A percentile compares a stretch with the other conserved stretches of the same genome.
These are phyloP conservation scores for Metschnikowia borealis DNA, from an alignment of 805 yeast species.

Conservation along the genomic window DNA sequence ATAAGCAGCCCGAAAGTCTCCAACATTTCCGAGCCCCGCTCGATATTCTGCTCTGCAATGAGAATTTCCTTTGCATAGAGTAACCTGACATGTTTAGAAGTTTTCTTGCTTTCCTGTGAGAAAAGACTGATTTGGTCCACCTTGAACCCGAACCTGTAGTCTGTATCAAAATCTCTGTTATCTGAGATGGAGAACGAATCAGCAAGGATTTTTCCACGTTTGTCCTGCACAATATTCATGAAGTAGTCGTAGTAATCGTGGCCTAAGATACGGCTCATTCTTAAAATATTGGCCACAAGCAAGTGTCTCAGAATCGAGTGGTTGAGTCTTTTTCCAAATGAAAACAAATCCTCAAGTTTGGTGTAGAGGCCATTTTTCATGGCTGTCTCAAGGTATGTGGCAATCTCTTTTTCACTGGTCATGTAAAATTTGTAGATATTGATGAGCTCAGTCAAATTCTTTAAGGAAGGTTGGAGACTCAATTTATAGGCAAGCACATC, in stretches of 20 bases:
- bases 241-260: constrained; percentile 30
- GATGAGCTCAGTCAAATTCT: constrained; percentile 29
- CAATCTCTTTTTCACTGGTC: constrained; percentile 50
- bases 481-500: constrained; percentile 63
- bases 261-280: constrained; percentile 29
- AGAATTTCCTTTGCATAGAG: constrained; percentile 39
- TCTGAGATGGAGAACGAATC: constrained; percentile 34
- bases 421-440: constrained; percentile 48
- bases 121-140: constrained; percentile 20
- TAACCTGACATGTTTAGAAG: constrained; percentile 30
- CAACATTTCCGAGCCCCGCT: constrained; percentile 22
- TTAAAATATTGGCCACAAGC: constrained; percentile 30
- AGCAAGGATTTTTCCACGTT: constrained; percentile 13
- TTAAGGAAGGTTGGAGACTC: constrained; percentile 41
- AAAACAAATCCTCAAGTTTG: constrained; percentile 63
- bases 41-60: constrained; percentile 29
- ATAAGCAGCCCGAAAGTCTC: constrained; percentile 25
- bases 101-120: constrained; percentile 13
- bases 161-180: constrained; percentile 55
- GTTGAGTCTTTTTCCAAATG: constrained; percentile 50
- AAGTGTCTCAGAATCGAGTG: constrained; percentile 47
- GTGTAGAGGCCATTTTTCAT: constrained; percentile 58
- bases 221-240: constrained; percentile 14
- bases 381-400: constrained; percentile 46
- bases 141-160: constrained; percentile 49